These are phyloP conservation scores for Xerocomus spinulosus DNA, from an alignment of 768 basidiomycete species.

Conservation along the genomic window DNA sequence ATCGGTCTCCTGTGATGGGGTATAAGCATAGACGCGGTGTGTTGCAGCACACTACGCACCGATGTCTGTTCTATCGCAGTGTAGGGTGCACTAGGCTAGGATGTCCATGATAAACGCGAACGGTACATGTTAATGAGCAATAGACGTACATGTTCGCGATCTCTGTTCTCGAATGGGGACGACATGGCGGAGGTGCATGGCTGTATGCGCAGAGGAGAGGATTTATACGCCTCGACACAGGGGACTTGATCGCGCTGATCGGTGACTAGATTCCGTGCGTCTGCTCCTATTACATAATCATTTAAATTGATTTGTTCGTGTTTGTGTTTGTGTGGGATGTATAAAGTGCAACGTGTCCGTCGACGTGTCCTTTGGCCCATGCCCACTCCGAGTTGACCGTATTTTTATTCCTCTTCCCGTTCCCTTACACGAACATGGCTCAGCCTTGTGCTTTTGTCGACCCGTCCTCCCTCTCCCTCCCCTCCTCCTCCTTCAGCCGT, in stretches of 20 bases:
- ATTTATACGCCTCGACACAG: not conserved
- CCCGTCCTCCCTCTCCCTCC: slow-evolving; percentile 37
- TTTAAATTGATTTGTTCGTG: slow-evolving; percentile 9
- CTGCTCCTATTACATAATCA: not conserved
- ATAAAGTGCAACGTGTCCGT: slow-evolving; percentile 31
- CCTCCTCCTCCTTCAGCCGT: slow-evolving; percentile 30
- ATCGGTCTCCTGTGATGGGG: slow-evolving; percentile 4
- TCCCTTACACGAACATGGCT: slow-evolving; percentile 16
- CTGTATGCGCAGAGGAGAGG: too few relatives aligned
- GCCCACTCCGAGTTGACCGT: slow-evolving; percentile 15
- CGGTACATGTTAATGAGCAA: too few relatives aligned
- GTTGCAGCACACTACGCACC: too few relatives aligned
- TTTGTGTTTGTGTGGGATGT: slow-evolving; percentile 24
- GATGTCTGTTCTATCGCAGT: too few relatives aligned
- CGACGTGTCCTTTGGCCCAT: slow-evolving; percentile 22
- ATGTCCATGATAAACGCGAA: not conserved
- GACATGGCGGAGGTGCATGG: slow-evolving; percentile 6
- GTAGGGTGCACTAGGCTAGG: not conserved
- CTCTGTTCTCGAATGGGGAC: slow-evolving; percentile 10
- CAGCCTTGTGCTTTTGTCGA: slow-evolving; percentile 32
- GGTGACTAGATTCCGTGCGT: too few relatives aligned
- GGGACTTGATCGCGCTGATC: too few relatives aligned
- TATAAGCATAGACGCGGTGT: slow-evolving; percentile 4
- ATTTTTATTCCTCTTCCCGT: slow-evolving; percentile 18
- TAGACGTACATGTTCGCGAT: not conserved